These are phyloP conservation scores for Phanerodontia chrysosporium DNA, from an alignment of 768 basidiomycete genomes.

Conservation along the genomic window DNA sequence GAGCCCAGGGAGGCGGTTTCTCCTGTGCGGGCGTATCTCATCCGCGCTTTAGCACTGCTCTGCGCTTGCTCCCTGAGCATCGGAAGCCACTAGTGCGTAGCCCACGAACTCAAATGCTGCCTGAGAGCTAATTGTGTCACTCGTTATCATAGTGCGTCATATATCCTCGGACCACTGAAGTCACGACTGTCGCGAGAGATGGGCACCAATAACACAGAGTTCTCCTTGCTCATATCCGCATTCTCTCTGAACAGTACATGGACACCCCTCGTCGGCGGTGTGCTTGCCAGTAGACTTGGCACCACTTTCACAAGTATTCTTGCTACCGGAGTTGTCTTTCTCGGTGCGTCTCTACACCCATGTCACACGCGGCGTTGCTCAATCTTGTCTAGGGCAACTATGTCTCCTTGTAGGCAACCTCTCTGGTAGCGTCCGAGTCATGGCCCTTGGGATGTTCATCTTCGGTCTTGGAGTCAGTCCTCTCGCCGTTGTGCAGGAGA, in stretches of 20 bases:
- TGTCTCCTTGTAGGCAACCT: slow-evolving; percentile 66
- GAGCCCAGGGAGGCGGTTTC: slow-evolving; percentile 8
- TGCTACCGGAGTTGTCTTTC: slow-evolving; percentile 69
- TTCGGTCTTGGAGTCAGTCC: slow-evolving; percentile 81
- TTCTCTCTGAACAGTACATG: slow-evolving; percentile 71
- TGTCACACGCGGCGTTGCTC: background rate
- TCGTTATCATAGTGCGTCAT: slow-evolving; percentile 46
- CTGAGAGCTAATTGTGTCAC: background rate
- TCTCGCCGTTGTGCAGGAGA: slow-evolving; percentile 79
- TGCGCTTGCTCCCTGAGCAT: slow-evolving; percentile 73
- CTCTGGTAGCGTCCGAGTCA: slow-evolving; percentile 54
- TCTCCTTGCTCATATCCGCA: slow-evolving; percentile 72
- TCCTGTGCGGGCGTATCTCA: slow-evolving; percentile 34
- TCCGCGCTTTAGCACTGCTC: slow-evolving; percentile 57
- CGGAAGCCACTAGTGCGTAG: slow-evolving; percentile 70
- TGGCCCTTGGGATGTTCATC: slow-evolving; percentile 73
- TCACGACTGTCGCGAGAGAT: slow-evolving; percentile 63
- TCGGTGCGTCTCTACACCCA: slow-evolving; percentile 35
- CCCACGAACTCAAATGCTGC: background rate
- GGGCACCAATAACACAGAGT: slow-evolving; percentile 73
- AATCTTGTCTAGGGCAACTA: slow-evolving; percentile 46
- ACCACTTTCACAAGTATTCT: slow-evolving; percentile 69
- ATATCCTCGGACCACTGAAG: slow-evolving; percentile 78
- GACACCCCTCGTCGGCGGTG: slow-evolving; percentile 76
- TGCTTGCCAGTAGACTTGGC: slow-evolving; percentile 66